Percentiles rank a stretch among this genome's conserved stretches.
Conservation (phyloP, 129 eudicot species). For the Flaveria ramosissima region DNA sequence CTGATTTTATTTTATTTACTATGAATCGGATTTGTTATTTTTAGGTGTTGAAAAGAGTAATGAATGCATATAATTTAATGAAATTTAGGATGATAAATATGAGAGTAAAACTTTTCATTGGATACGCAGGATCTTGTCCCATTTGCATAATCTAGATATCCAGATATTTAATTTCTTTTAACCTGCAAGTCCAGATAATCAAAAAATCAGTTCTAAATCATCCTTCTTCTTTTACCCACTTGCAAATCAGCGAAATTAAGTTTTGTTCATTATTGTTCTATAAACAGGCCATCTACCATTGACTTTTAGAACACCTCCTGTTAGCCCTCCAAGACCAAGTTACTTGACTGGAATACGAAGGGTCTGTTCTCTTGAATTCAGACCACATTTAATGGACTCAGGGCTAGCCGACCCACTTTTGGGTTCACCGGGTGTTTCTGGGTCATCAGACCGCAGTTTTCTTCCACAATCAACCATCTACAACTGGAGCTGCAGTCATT, state of each 20-base stretch:
- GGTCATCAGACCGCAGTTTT: slow-evolving; percentile 76
- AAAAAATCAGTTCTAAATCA: not conserved
- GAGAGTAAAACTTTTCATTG: not conserved
- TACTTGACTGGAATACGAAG: slow-evolving; percentile 77
- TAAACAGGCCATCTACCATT: slow-evolving; percentile 63
- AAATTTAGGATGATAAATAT: not conserved
- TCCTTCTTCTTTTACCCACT: not conserved
- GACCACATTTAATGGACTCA: slow-evolving; percentile 87
- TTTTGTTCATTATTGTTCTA: not conserved
- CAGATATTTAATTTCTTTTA: not conserved
- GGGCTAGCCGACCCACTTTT: slow-evolving; percentile 94
- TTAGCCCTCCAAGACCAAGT: slow-evolving; percentile 94
- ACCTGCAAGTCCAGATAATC: not conserved
- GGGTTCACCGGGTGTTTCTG: slow-evolving; percentile 62
- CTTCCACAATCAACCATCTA: slow-evolving; percentile 93
- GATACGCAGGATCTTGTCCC: not conserved
- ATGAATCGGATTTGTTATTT: not conserved
- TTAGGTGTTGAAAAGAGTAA: not conserved
- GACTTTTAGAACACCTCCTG: slow-evolving; percentile 95
- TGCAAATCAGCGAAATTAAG: not conserved
- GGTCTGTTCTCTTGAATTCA: slow-evolving; percentile 86
- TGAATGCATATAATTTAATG: not conserved
- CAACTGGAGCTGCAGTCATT: slow-evolving; percentile 97
- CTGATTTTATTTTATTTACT: not conserved
- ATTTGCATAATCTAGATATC: not conserved